Evolutionary conservation across 192 early-diverging fungal species (phyloP), one percentile per base, ranked within the genome.

Genomic region (Coemansia sp.): DNA sequence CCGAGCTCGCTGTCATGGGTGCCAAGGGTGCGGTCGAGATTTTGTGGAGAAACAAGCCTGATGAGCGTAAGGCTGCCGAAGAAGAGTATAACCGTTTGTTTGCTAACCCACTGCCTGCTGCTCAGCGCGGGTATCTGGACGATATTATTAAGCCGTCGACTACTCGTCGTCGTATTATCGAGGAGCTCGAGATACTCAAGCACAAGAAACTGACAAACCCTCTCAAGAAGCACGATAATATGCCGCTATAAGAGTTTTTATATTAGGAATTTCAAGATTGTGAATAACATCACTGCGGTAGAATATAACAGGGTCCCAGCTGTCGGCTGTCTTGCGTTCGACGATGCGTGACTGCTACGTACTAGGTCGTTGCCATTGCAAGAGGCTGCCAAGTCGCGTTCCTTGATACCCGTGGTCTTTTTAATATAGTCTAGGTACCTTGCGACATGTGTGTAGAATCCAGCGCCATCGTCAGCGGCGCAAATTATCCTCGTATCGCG

Each of bases 1-100:
- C 93, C 38, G 97, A 98, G 78, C 96, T 98, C 77, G 97, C 97
- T 46, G 97, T 98, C 57, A 98, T 98, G 97, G 97, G 97, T 49
- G 93, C 95, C 44, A 93, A 96, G 87, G 97, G 95, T 27, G 97
- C 97, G 12, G 97, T 97, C 0, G 97, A 96, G 84, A 96, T 98
- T 80, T 93, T 98, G 69, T 97, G 95, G 88, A 80, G 95, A 36
- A 84, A 87, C 31, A 64, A 81, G 31, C 68, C 68, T 0, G 75
- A 69, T 9, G 87, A 86, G 53, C 86, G 88, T 24, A 85, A 76
- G 6, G 65, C 82, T 38, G 93, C 94, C 6, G 93, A 95, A 87
- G 87, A 88, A 22, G 94, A 97, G 80, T 96, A 98, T 68, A 90
- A 94, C 53, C 74, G 88, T 61, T 92, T 94, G 80, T 98, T 98